Conservation (phyloP, 2,329 filamentous ascomycete species). For the Sporothrix brasiliensis region DNA sequence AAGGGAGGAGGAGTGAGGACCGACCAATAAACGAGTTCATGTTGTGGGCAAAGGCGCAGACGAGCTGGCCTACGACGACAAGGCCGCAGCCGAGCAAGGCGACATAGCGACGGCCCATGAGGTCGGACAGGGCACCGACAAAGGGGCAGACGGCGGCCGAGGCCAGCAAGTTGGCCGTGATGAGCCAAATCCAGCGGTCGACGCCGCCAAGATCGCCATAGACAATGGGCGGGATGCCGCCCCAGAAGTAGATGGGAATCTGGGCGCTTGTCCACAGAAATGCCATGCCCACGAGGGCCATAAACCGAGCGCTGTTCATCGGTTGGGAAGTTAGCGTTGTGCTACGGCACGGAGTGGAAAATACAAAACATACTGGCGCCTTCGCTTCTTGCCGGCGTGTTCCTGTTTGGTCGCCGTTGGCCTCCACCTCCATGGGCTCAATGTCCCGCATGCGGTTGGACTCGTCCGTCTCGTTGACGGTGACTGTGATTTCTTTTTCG, state of each 20-base stretch:
- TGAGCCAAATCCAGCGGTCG: slow-evolving; percentile 65
- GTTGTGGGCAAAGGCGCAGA: slow-evolving; percentile 58
- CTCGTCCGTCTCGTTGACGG: neutral
- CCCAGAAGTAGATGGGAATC: slow-evolving; percentile 41
- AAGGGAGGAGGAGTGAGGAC: neutral
- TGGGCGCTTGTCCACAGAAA: slow-evolving; percentile 41
- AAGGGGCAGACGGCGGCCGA: slow-evolving; percentile 63
- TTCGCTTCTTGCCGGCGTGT: neutral
- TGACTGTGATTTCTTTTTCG: neutral
- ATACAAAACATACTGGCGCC: neutral
- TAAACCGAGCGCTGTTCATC: slow-evolving; percentile 34
- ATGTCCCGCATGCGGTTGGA: neutral
- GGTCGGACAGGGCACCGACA: slow-evolving; percentile 66
- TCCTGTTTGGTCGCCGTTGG: slow-evolving; percentile 3
- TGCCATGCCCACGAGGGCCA: slow-evolving; percentile 40
- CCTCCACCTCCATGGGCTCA: slow-evolving; percentile 20
- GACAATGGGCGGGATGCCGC: slow-evolving; percentile 55
- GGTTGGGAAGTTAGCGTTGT: neutral
- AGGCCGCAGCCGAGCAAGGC: slow-evolving; percentile 57
- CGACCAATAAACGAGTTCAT: slow-evolving; percentile 66
- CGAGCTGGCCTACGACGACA: slow-evolving; percentile 61
- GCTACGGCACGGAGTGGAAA: too few relatives aligned
- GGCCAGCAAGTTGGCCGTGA: slow-evolving; percentile 57
- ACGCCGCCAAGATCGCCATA: slow-evolving; percentile 63
- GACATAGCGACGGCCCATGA: slow-evolving; percentile 64